Percentiles rank a stretch among this genome's conserved stretches.
Conservation (phyloP, 2,329 filamentous ascomycete species). For the Pseudogymnoascus pannorum region DNA sequence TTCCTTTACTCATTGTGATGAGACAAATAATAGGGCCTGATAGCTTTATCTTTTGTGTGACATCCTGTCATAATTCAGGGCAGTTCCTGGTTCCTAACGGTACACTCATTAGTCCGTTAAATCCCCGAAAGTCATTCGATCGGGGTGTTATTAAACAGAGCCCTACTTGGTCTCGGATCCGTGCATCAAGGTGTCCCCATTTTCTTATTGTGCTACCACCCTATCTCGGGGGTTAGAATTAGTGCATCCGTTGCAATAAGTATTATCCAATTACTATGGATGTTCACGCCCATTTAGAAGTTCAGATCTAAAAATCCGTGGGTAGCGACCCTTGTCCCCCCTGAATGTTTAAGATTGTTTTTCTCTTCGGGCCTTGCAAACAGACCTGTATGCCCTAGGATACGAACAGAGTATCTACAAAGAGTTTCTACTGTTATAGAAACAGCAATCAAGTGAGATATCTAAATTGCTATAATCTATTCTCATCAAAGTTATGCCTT, state of each 20-base stretch:
- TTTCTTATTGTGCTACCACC: neutral
- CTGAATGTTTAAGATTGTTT: neutral
- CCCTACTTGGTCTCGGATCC: neutral
- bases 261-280: neutral
- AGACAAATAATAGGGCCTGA: neutral
- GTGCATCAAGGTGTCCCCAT: neutral
- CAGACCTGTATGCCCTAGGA: neutral
- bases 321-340: neutral
- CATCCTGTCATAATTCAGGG: neutral
- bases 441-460: too few relatives aligned
- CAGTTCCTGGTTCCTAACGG: neutral
- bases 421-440: too few relatives aligned
- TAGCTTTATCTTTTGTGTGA: neutral
- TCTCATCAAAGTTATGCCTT: neutral
- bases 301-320: neutral
- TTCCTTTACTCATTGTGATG: neutral
- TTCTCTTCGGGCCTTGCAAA: neutral
- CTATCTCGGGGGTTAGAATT: neutral
- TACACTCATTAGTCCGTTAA: neutral
- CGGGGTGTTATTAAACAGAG: neutral
- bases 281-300: neutral
- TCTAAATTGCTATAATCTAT: neutral
- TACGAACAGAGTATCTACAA: neutral
- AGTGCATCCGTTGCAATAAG: neutral
- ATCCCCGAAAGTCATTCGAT: neutral